Conservation (phyloP, 2,329 filamentous ascomycete species). For the Dactylellina sp. region DNA sequence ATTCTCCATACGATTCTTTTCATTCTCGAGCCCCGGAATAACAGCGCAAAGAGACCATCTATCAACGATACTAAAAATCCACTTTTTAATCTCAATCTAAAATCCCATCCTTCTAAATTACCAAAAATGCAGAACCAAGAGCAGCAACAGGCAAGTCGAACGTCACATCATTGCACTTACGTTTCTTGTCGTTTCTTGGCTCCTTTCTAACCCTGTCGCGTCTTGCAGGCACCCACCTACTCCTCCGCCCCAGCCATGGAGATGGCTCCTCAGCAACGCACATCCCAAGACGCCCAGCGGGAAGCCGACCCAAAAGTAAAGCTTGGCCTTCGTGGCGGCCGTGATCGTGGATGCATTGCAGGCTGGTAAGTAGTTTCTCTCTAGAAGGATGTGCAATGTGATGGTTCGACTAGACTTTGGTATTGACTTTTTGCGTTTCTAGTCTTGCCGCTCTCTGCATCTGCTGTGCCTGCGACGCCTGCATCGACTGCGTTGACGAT, state of each 20-base stretch:
- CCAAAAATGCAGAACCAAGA: constrained; percentile 46
- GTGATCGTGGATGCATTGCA: constrained; percentile 52
- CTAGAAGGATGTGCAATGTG: no score
- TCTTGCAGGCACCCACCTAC: constrained; percentile 28
- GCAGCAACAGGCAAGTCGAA: constrained; percentile 24
- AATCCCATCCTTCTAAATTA: not conserved
- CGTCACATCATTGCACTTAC: not conserved
- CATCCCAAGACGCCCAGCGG: constrained; percentile 33
- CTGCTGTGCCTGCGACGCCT: constrained; percentile 54
- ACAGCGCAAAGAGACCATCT: no score
- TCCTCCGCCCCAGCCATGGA: constrained; percentile 35
- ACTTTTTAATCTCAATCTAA: no score
- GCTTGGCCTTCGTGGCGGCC: constrained; percentile 51
- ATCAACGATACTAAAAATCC: no score
- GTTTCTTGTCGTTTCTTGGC: not conserved
- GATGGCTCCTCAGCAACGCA: constrained; percentile 47
- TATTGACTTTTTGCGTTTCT: no score
- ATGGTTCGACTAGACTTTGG: no score
- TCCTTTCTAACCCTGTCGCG: not conserved
- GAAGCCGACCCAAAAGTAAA: constrained; percentile 48
- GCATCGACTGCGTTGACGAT: constrained; percentile 55
- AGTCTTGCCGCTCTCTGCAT: constrained; percentile 52
- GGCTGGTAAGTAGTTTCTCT: constrained; percentile 35
- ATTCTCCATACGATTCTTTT: not conserved
- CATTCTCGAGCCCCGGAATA: not conserved